These are phyloP conservation scores for Lippia alba DNA, from an alignment of 305 asterid species.

Conservation along the genomic window DNA sequence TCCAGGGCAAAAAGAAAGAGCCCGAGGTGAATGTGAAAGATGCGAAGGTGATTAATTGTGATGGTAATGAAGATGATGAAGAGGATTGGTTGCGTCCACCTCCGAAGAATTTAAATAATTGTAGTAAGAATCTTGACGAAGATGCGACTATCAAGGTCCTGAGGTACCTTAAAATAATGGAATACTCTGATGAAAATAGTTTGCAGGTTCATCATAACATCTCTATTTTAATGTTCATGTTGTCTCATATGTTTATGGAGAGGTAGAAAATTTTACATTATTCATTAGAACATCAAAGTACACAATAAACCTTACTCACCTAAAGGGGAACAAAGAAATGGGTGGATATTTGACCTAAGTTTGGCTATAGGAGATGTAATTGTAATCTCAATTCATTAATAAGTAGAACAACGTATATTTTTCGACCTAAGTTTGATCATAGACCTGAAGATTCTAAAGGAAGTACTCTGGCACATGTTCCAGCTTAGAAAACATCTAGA, in stretches of 20 bases:
- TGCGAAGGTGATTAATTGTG: slow-evolving; percentile 46
- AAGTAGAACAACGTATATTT: background rate
- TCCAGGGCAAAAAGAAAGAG: slow-evolving; percentile 54
- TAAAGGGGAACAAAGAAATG: too few relatives aligned
- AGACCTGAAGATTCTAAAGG: background rate
- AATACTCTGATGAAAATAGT: background rate
- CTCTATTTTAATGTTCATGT: too few relatives aligned
- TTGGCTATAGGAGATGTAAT: background rate
- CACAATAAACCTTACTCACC: too few relatives aligned
- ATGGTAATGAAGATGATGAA: slow-evolving; percentile 70
- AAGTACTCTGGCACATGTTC: slow-evolving; percentile 5
- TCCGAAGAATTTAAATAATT: slow-evolving; percentile 47
- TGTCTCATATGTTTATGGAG: too few relatives aligned
- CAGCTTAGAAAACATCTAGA: background rate
- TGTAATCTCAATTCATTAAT: background rate
- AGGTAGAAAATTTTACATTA: too few relatives aligned
- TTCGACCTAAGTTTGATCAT: background rate
- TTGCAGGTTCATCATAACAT: slow-evolving; percentile 3
- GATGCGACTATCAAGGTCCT: slow-evolving; percentile 79
- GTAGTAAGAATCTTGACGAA: slow-evolving; percentile 42
- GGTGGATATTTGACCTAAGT: background rate
- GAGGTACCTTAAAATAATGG: slow-evolving; percentile 51
- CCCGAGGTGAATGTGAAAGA: slow-evolving; percentile 42
- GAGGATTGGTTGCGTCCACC: slow-evolving; percentile 94
- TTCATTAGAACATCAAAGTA: too few relatives aligned